A percentile compares a stretch with the other conserved stretches of the same genome.
These are phyloP conservation scores for Wallacemonas sp. DNA, from an alignment of 208 protist genomes.

Conservation along the genomic window DNA sequence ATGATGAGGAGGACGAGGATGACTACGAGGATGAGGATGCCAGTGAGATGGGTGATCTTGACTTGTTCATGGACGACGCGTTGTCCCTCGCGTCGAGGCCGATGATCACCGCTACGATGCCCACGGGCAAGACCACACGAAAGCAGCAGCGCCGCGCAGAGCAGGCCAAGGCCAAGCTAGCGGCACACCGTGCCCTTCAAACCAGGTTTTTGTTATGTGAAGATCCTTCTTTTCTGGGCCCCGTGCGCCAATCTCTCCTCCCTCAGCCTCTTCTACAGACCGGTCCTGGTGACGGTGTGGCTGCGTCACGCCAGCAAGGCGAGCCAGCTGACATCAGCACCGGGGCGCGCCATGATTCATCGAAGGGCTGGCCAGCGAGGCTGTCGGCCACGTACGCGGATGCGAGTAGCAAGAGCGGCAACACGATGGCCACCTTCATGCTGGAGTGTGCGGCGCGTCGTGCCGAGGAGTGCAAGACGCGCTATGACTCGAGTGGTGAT, in stretches of 20 bases:
- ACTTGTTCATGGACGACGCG: not conserved
- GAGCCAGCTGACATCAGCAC: not conserved
- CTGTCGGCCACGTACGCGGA: too few relatives aligned
- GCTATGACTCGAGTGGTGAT: not conserved
- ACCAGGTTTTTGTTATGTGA: slow-evolving; percentile 1
- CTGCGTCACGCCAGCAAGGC: not conserved
- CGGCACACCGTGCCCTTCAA: not conserved
- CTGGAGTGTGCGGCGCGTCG: slow-evolving; percentile 15
- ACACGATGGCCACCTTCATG: slow-evolving; percentile 4
- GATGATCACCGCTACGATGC: not conserved
- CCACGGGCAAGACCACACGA: not conserved
- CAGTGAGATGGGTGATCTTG: not conserved
- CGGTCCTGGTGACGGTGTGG: not conserved
- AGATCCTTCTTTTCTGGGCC: not conserved
- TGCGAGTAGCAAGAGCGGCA: too few relatives aligned
- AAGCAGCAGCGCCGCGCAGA: not conserved
- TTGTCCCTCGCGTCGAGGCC: not conserved
- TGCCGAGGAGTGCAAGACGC: slow-evolving; percentile 16
- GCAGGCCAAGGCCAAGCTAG: not conserved
- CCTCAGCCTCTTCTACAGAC: not conserved
- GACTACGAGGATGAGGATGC: not conserved
- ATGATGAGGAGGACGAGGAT: not conserved
- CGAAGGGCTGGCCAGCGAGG: too few relatives aligned
- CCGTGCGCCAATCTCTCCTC: not conserved
- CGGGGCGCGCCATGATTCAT: not conserved